These are phyloP conservation scores for Microsporum canis DNA, from an alignment of 2,329 filamentous ascomycete genomes.

Conservation along the genomic window DNA sequence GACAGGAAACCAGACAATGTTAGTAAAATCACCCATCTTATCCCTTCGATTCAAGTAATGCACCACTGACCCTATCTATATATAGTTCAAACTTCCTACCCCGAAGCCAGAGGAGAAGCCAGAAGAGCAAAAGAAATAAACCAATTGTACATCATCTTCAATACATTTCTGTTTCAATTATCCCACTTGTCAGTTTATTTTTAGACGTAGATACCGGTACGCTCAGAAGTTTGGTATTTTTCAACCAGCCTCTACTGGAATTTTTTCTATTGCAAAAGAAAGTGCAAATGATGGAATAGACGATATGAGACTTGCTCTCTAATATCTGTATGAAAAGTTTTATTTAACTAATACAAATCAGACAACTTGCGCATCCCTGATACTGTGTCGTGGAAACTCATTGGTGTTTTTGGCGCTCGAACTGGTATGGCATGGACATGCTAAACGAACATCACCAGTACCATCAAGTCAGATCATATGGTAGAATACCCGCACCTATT, in stretches of 20 bases:
- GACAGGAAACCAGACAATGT: conserved; percentile 66
- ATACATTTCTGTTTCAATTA: neutral
- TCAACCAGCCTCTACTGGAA: neutral
- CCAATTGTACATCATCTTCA: neutral
- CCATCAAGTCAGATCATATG: too few relatives aligned
- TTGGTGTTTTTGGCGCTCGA: too few relatives aligned
- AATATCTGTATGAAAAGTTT: too few relatives aligned
- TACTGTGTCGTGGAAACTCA: too few relatives aligned
- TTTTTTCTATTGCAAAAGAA: neutral
- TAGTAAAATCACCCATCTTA: conserved; percentile 24
- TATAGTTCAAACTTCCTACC: conserved; percentile 79
- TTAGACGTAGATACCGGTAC: neutral
- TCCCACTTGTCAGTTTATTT: neutral
- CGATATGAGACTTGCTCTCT: too few relatives aligned
- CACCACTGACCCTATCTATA: neutral
- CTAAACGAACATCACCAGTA: too few relatives aligned
- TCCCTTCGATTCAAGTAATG: neutral
- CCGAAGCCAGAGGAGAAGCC: conserved; percentile 89
- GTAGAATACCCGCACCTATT: too few relatives aligned
- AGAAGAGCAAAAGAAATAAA: conserved; percentile 85
- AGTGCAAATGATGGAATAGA: neutral
- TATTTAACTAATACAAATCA: too few relatives aligned
- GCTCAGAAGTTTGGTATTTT: neutral
- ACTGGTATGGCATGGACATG: too few relatives aligned
- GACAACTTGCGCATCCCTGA: too few relatives aligned